phyloP scores from a whole-genome alignment of 192 early-diverging fungal genomes.

The Coemansia sp. region DNA sequence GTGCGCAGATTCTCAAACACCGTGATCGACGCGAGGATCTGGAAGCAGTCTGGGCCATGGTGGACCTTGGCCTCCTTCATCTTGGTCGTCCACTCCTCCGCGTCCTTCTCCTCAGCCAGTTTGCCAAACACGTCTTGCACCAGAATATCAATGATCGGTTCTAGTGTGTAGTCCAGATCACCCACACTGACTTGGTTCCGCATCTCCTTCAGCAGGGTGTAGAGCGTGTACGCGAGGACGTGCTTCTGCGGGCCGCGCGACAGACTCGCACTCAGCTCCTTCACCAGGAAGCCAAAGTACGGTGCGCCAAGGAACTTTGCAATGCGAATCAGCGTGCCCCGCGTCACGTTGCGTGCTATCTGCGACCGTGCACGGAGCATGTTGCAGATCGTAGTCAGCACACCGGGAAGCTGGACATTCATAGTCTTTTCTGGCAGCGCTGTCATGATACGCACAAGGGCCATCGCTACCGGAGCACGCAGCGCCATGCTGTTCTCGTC shows the following conservation, averaged over 20 bases:
- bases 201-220: conserved; percentile 76
- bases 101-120: conserved; percentile 84
- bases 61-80: conserved; percentile 86
- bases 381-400: conserved; percentile 85
- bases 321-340: conserved; percentile 87
- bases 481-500: conserved; percentile 73
- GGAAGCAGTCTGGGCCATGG: conserved; percentile 84
- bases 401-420: conserved; percentile 78
- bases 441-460: conserved; percentile 80
- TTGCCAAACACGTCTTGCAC: conserved; percentile 93
- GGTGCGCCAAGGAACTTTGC: conserved; percentile 75
- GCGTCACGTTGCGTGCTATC: conserved; percentile 78
- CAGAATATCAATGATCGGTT: conserved; percentile 69
- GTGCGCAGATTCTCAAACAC: conserved; percentile 65
- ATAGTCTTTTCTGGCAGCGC: conserved; percentile 74
- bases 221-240: conserved; percentile 92
- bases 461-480: conserved; percentile 85
- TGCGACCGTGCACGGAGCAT: conserved; percentile 78
- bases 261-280: conserved; percentile 76
- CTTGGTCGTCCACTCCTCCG: conserved; percentile 84
- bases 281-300: conserved; percentile 88
- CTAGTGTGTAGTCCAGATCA: conserved; percentile 77
- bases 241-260: conserved; percentile 87
- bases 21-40: conserved; percentile 73
- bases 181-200: conserved; percentile 61